A percentile compares a stretch with the other conserved stretches of the same genome.
phyloP scores from a whole-genome alignment of 306 rosid species.

The Delonix regia region DNA sequence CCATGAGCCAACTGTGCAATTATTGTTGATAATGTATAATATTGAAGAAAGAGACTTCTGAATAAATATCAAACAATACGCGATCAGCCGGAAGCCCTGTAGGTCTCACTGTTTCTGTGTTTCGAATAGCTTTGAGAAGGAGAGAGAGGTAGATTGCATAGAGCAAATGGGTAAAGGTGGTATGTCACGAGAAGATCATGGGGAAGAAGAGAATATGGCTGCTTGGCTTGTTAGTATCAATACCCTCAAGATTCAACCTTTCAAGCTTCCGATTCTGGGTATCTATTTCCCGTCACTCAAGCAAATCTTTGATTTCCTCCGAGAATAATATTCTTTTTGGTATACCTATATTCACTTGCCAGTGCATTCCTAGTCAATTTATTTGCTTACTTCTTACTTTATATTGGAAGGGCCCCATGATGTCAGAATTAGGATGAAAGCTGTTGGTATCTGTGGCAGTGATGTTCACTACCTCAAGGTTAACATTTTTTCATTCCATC shows the following conservation, averaged over 20 bases:
- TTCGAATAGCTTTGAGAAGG: slow-evolving; percentile 17
- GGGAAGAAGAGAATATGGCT: slow-evolving; percentile 73
- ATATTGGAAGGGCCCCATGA: slow-evolving; percentile 69
- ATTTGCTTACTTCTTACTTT: slow-evolving; percentile 24
- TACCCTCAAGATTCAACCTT: slow-evolving; percentile 85
- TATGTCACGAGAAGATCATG: slow-evolving; percentile 58
- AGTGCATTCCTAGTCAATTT: slow-evolving; percentile 6
- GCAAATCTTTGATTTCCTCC: background rate
- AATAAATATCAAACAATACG: background rate
- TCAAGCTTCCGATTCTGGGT: slow-evolving; percentile 82
- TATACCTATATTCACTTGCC: background rate
- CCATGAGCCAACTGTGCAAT: background rate
- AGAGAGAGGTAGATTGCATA: background rate
- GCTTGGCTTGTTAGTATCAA: slow-evolving; percentile 84
- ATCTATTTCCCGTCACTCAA: background rate
- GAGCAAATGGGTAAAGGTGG: slow-evolving; percentile 77
- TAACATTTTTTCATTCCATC: slow-evolving; percentile 8
- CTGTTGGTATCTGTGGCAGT: slow-evolving; percentile 97
- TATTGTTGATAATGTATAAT: background rate
- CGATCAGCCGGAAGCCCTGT: background rate
- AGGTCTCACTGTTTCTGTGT: background rate
- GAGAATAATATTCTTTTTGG: background rate
- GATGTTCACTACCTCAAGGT: slow-evolving; percentile 95
- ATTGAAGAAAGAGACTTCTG: background rate
- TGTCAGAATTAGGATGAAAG: slow-evolving; percentile 77